Evolutionary conservation across 1,284 basidiomycete species (phyloP).

Genomic region (Moniliella sp.): DNA sequence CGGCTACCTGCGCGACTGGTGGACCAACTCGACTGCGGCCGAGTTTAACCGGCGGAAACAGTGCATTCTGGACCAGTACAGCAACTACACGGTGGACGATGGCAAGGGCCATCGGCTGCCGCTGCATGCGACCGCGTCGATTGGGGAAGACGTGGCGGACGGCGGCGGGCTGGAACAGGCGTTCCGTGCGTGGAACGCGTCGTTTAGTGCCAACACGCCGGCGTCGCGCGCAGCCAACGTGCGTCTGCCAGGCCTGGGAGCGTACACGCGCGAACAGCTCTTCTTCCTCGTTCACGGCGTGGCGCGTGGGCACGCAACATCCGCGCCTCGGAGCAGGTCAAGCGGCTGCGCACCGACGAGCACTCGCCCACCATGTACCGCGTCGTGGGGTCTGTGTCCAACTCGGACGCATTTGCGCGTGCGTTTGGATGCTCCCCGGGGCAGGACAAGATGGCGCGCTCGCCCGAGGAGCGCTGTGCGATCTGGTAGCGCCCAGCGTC

Average conservation of each 20-base stretch:
- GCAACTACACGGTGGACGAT: slow-evolving; percentile 57
- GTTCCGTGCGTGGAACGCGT: slow-evolving; percentile 32
- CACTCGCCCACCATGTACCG: slow-evolving; percentile 28
- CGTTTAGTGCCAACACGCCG: slow-evolving; percentile 10
- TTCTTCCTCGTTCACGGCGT: slow-evolving; percentile 32
- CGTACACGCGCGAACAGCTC: slow-evolving; percentile 31
- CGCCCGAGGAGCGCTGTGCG: slow-evolving; percentile 14
- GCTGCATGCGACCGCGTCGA: slow-evolving; percentile 52
- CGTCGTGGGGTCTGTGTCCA: slow-evolving; percentile 19
- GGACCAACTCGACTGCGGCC: slow-evolving; percentile 51
- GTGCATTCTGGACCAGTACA: slow-evolving; percentile 75
- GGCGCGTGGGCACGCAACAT: slow-evolving; percentile 24
- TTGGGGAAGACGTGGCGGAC: slow-evolving; percentile 51
- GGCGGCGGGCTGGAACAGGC: slow-evolving; percentile 34
- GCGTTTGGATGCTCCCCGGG: slow-evolving; percentile 25
- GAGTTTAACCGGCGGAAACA: slow-evolving; percentile 62
- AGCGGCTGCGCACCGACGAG: slow-evolving; percentile 22
- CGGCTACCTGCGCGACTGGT: slow-evolving; percentile 50
- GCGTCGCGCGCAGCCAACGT: slow-evolving; percentile 18
- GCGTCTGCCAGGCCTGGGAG: slow-evolving; percentile 30
- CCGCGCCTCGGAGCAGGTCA: slow-evolving; percentile 14
- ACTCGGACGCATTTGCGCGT: slow-evolving; percentile 18
- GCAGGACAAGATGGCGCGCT: slow-evolving; percentile 14
- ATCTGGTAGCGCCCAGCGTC: no score
- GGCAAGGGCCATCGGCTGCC: slow-evolving; percentile 59